These are phyloP conservation scores for Cystofilobasidium ferigula DNA, from an alignment of 768 basidiomycete species.

Conservation along the genomic window DNA sequence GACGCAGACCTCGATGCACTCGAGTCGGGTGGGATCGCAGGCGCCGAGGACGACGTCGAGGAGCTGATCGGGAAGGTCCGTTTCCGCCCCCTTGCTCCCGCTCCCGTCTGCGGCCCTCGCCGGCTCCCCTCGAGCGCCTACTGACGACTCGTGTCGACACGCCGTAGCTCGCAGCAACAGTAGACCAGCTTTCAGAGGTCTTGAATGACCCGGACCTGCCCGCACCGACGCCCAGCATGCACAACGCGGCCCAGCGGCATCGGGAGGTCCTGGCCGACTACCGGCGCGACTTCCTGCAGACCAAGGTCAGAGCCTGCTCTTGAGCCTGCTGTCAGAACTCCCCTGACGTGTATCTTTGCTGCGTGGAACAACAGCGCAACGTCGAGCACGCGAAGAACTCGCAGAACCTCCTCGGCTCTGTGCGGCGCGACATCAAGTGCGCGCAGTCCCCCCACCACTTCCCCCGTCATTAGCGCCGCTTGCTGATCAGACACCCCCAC, in stretches of 20 bases:
- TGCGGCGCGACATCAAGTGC: slow-evolving; percentile 91
- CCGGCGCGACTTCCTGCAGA: slow-evolving; percentile 67
- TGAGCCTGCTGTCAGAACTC: background rate
- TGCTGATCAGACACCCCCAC: background rate
- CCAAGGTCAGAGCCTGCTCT: slow-evolving; percentile 50
- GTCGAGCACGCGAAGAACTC: slow-evolving; percentile 73
- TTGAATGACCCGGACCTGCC: slow-evolving; percentile 50
- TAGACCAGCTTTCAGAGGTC: slow-evolving; percentile 61
- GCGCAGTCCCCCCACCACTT: slow-evolving; percentile 31
- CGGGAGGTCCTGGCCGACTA: slow-evolving; percentile 82
- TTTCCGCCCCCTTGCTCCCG: background rate
- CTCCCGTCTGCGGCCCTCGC: background rate
- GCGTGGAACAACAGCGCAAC: slow-evolving; percentile 47
- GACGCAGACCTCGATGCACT: background rate
- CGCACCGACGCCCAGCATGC: slow-evolving; percentile 67
- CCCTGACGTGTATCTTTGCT: slow-evolving; percentile 11
- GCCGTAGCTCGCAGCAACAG: slow-evolving; percentile 67
- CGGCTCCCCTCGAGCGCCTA: background rate
- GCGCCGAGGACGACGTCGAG: slow-evolving; percentile 69
- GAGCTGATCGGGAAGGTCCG: slow-evolving; percentile 74
- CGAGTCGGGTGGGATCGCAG: background rate
- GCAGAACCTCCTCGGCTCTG: slow-evolving; percentile 75
- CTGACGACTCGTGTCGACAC: slow-evolving; percentile 18
- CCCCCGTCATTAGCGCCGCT: background rate
- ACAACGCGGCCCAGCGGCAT: slow-evolving; percentile 81